Conservation (phyloP, 192 early-diverging fungal species). For the Piromyces finnis region DNA sequence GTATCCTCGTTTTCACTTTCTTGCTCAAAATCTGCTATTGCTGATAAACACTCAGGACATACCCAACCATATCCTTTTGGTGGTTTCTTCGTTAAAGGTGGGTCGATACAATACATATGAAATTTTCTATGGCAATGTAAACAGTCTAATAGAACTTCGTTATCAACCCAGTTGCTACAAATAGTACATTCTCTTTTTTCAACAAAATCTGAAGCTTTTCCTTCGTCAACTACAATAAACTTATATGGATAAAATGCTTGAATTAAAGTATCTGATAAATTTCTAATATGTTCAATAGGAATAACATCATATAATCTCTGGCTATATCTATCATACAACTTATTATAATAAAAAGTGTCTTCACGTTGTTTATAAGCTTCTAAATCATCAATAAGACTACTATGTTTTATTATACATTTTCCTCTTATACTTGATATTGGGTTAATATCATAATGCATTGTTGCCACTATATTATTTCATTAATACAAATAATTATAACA, state of each 20-base stretch:
- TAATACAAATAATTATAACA: too few species aligned
- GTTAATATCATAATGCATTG: constrained; percentile 77
- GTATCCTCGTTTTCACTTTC: constrained; percentile 6
- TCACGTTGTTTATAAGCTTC: constrained; percentile 34
- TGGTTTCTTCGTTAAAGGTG: constrained; percentile 54
- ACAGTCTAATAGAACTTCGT: constrained; percentile 55
- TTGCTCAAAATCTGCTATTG: constrained; percentile 8
- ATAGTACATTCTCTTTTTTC: constrained; percentile 47
- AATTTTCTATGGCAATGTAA: constrained; percentile 53
- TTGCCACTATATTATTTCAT: constrained; percentile 38
- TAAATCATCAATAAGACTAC: constrained; percentile 36
- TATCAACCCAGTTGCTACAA: constrained; percentile 40
- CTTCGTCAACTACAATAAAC: constrained; percentile 71
- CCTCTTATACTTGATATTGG: constrained; percentile 62
- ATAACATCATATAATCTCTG: constrained; percentile 74
- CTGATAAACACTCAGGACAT: constrained; percentile 45
- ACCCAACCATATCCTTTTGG: constrained; percentile 78
- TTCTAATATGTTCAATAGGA: constrained; percentile 55
- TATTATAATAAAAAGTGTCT: constrained; percentile 71
- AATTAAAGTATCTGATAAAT: constrained; percentile 55
- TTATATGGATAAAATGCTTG: constrained; percentile 49
- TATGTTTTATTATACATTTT: constrained; percentile 57
- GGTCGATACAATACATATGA: constrained; percentile 68
- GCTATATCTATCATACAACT: constrained; percentile 79
- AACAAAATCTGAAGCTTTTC: constrained; percentile 59